These are phyloP conservation scores for Noccaea caerulescens DNA, from an alignment of 345 rosid species.

Conservation along the genomic window DNA sequence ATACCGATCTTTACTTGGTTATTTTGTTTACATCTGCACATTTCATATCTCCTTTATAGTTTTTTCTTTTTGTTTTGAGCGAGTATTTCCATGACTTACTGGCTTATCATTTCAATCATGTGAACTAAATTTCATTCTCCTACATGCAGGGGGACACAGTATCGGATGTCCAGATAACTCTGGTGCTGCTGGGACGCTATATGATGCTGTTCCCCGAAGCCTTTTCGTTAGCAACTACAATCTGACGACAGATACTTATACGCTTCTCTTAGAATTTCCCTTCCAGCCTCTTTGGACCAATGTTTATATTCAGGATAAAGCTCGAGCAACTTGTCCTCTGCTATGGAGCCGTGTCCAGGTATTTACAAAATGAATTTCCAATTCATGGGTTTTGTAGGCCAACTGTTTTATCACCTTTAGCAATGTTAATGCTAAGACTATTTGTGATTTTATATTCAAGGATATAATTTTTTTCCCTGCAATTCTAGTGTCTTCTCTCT, in stretches of 20 bases:
- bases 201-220: constrained; percentile 94
- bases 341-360: constrained; percentile 99
- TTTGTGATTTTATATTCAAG: constrained; percentile 26
- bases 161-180: constrained; percentile 80
- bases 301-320: constrained; percentile 80
- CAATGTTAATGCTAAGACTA: constrained; percentile 3
- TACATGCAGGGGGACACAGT: constrained; percentile 82
- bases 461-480: neutral
- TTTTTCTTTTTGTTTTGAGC: constrained; percentile 2
- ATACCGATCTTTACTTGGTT: constrained; percentile 19
- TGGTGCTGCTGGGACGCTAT: constrained; percentile 97
- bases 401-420: constrained; percentile 12
- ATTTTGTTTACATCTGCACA: constrained; percentile 24
- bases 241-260: constrained; percentile 83
- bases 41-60: neutral
- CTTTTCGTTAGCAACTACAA: constrained; percentile 89
- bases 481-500: constrained; percentile 18
- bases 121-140: constrained; percentile 18
- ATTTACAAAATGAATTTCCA: constrained; percentile 30
- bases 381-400: constrained; percentile 12
- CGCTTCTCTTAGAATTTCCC: constrained; percentile 95
- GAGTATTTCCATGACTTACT: constrained; percentile 1
- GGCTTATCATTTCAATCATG: constrained; percentile 19
- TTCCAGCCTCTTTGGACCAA: constrained; percentile 94
- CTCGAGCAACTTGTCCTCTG: constrained; percentile 95